phyloP scores from a whole-genome alignment of 1,139 yeast species.

The Taphrina confusa region DNA sequence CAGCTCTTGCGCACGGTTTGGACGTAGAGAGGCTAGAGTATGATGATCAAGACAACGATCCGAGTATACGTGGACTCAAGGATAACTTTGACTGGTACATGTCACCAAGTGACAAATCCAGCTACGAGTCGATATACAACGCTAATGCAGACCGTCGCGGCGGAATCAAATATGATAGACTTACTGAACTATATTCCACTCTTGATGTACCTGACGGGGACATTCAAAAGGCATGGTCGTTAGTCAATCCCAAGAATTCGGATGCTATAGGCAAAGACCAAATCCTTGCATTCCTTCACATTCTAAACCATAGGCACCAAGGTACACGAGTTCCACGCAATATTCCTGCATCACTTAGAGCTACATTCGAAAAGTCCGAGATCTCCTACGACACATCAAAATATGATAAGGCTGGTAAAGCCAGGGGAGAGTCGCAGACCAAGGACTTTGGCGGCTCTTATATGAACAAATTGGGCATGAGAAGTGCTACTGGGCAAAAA shows the following conservation, averaged over 20 bases:
- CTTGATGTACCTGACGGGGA: constrained; percentile 79
- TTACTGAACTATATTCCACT: constrained; percentile 67
- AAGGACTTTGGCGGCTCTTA: constrained; percentile 53
- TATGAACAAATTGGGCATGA: constrained; percentile 51
- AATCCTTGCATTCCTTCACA: constrained; percentile 82
- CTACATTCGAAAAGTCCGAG: constrained; percentile 82
- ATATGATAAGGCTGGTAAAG: constrained; percentile 22
- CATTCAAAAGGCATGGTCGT: constrained; percentile 84
- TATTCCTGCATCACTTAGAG: constrained; percentile 91
- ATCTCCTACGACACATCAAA: constrained; percentile 57
- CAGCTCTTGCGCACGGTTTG: constrained; percentile 52
- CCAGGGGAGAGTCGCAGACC: constrained; percentile 13
- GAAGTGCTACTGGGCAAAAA: constrained; percentile 44
- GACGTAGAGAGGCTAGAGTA: constrained; percentile 39
- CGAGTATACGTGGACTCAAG: constrained; percentile 58
- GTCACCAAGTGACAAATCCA: constrained; percentile 76
- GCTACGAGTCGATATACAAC: constrained; percentile 76
- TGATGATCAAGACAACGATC: constrained; percentile 52
- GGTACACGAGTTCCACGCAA: constrained; percentile 87
- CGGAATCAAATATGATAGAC: constrained; percentile 54
- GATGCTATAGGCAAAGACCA: constrained; percentile 94
- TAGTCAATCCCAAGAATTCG: constrained; percentile 84
- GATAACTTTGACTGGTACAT: constrained; percentile 94
- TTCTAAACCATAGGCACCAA: constrained; percentile 82
- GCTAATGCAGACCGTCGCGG: constrained; percentile 79